These are phyloP conservation scores for Leishmania major DNA, from an alignment of 208 protist genomes.

Conservation along the genomic window DNA sequence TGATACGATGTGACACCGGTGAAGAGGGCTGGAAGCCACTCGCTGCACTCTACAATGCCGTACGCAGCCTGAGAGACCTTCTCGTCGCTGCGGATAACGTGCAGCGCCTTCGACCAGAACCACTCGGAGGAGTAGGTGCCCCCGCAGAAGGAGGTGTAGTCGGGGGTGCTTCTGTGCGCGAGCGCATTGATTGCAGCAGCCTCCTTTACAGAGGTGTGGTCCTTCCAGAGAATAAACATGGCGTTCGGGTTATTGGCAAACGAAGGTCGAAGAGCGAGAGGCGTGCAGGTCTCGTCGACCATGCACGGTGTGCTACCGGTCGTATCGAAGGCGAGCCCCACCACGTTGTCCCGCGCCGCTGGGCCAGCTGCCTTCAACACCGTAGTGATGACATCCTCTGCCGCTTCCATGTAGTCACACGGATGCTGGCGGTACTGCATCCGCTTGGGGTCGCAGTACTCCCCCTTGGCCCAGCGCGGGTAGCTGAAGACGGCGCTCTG, in stretches of 20 bases:
- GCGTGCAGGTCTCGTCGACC: slow-evolving; percentile 42
- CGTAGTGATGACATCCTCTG: slow-evolving; percentile 38
- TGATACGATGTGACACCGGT: slow-evolving; percentile 34
- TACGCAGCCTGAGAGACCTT: slow-evolving; percentile 35
- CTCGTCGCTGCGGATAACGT: slow-evolving; percentile 46
- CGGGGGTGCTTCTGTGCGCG: slow-evolving; percentile 39
- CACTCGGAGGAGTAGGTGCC: slow-evolving; percentile 67
- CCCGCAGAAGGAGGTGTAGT: slow-evolving; percentile 64
- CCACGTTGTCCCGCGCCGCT: slow-evolving; percentile 22
- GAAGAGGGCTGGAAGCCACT: slow-evolving; percentile 64
- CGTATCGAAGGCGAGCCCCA: slow-evolving; percentile 52
- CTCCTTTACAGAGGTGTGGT: slow-evolving; percentile 61
- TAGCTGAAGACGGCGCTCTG: slow-evolving; percentile 41
- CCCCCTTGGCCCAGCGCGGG: slow-evolving; percentile 39
- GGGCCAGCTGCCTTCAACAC: slow-evolving; percentile 24
- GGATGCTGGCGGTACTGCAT: slow-evolving; percentile 66
- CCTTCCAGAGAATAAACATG: slow-evolving; percentile 76
- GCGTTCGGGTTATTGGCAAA: slow-evolving; percentile 59
- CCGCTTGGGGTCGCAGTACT: slow-evolving; percentile 39
- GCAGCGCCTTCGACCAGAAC: slow-evolving; percentile 66
- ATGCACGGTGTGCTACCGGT: slow-evolving; percentile 61
- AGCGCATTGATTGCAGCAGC: slow-evolving; percentile 46
- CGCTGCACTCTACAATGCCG: slow-evolving; percentile 52
- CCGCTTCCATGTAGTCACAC: slow-evolving; percentile 53
- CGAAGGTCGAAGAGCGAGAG: slow-evolving; percentile 34